Evolutionary conservation across 2,329 filamentous ascomycete genomes (phyloP), one percentile per base, ranked within the genome.

Genomic region (Saccharata proteae): DNA sequence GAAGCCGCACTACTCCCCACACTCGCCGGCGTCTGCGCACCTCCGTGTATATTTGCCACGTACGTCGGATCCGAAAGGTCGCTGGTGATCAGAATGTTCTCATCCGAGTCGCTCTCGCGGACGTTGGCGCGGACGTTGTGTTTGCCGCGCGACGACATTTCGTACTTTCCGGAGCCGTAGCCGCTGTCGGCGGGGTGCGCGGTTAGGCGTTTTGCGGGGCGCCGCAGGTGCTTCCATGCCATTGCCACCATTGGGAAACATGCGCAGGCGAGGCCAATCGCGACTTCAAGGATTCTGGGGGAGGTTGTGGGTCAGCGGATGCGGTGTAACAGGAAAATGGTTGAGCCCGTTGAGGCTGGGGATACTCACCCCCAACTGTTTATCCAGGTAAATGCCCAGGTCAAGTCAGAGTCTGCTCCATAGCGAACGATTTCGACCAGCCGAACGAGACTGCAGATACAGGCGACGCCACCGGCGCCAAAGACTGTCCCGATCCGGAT

Each of bases 381-480:
- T 6, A 57, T 46, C 13, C 48, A 46, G 13, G 41, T 45, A 26
- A 58, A 59, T 6, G 56, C 37, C 7, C 56, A 45, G 2, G 52
- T 56, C 35, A 45, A 35, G 31, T 59, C 49, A 0, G 27, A n/a
- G 0, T 50, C 47, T 10, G 34, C 39, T 2, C 54, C 54, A 6
- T 53, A 43, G 10, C 38, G 30, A 12, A 54, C 11, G 15, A 59
- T 55, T 22, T 58, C 40, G 2, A 55, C 38, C 16, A 59, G 35
- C 4, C 56, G 52, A 30, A 55, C 54, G n/a, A 57, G 29, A 46
- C 52, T 56, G 34, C 55, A 57, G 1, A 43, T 49, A 1, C 50
- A 55, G 4, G 55, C 56, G 7, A 59, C 38, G 5, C 56, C 56
- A 27, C 56, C 56, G 0, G 52, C 55, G 1, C 54, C 43, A 9